phyloP scores from a whole-genome alignment of 805 yeast genomes.

The Hanseniaspora occidentalis region DNA sequence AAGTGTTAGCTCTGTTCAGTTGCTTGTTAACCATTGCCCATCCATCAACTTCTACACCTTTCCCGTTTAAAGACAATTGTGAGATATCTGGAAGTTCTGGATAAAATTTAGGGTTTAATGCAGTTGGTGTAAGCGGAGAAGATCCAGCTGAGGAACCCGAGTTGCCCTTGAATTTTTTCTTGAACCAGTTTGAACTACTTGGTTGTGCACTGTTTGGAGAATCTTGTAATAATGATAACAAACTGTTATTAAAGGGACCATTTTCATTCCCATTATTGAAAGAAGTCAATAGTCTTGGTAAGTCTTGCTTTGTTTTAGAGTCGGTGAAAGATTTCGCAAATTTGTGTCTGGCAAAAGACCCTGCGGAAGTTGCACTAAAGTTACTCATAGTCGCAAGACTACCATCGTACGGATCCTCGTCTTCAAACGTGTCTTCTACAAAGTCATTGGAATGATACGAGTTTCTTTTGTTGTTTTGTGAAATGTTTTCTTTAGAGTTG shows the following conservation, averaged over 20 bases:
- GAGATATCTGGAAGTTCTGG: constrained; percentile 21
- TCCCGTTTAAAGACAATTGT: constrained; percentile 13
- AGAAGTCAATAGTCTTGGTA: constrained; percentile 2
- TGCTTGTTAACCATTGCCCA: constrained; percentile 50
- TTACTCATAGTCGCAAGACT: constrained; percentile 40
- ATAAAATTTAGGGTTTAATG: constrained; percentile 11
- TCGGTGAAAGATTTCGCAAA: constrained; percentile 30
- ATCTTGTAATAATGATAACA: background rate
- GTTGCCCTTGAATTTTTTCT: constrained; percentile 1
- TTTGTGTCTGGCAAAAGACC: constrained; percentile 68
- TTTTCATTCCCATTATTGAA: background rate
- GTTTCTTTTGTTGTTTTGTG: background rate
- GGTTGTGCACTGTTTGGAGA: background rate
- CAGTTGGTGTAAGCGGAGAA: constrained; percentile 15
- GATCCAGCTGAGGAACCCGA: constrained; percentile 10
- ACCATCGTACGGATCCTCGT: constrained; percentile 3
- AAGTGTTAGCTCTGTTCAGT: constrained; percentile 58
- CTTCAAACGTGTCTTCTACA: background rate
- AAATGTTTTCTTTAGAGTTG: no score
- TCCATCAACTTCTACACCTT: constrained; percentile 29
- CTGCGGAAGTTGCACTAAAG: constrained; percentile 82
- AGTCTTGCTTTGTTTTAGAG: constrained; percentile 10
- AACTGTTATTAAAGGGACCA: constrained; percentile 1
- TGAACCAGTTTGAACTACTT: background rate
- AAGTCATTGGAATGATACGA: no score